Evolutionary conservation across 75 land plant species (phyloP).

Genomic region (Picea sitchensis): DNA sequence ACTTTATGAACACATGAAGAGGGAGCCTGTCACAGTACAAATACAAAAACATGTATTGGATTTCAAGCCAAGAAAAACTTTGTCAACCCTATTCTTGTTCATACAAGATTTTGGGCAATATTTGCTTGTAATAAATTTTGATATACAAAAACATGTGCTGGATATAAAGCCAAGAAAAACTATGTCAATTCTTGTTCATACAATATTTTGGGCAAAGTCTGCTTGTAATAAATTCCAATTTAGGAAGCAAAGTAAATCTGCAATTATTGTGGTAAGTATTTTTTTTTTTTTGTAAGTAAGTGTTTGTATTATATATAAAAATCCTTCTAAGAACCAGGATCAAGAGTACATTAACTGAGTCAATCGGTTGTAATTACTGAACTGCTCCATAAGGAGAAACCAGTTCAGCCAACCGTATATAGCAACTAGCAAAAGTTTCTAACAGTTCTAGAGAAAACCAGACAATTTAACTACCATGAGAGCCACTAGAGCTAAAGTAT

Average conservation of each 20-base stretch:
- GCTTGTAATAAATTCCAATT: slow-evolving; percentile 7
- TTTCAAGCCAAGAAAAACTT: not conserved
- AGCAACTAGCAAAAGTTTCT: too few relatives aligned
- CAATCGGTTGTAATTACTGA: too few relatives aligned
- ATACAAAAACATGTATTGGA: not conserved
- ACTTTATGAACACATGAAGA: slow-evolving; percentile 61
- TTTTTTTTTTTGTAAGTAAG: too few relatives aligned
- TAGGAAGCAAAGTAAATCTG: slow-evolving; percentile 63
- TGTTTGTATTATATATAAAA: not conserved
- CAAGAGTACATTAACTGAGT: too few relatives aligned
- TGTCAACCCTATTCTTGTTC: slow-evolving; percentile 33
- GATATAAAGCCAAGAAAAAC: not conserved
- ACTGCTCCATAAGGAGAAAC: too few relatives aligned
- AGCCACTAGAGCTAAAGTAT: too few relatives aligned
- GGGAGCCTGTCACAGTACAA: not conserved
- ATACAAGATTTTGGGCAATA: slow-evolving; percentile 78
- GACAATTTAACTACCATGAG: too few relatives aligned
- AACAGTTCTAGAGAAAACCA: too few relatives aligned
- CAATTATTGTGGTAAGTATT: slow-evolving; percentile 21
- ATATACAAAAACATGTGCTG: not conserved
- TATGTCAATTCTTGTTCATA: slow-evolving; percentile 45
- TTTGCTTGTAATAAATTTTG: slow-evolving; percentile 68
- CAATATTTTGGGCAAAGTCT: slow-evolving; percentile 44
- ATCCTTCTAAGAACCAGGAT: too few relatives aligned
- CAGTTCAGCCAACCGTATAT: too few relatives aligned